phyloP scores from a whole-genome alignment of 805 yeast genomes.

The Metschnikowia kofuensis region DNA sequence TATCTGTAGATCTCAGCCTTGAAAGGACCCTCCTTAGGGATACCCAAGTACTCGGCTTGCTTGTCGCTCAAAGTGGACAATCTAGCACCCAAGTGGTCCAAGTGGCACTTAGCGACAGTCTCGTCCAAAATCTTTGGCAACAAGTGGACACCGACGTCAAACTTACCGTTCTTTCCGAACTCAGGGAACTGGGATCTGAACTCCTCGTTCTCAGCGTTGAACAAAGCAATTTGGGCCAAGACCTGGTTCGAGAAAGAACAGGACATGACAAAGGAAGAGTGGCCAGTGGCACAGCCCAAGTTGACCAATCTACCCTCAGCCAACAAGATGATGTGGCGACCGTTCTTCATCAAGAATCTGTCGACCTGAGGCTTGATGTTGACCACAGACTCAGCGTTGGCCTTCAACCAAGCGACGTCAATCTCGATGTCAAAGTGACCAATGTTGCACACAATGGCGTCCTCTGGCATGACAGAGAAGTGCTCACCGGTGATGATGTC shows the following conservation, averaged over 20 bases:
- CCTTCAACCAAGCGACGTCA: slow-evolving; percentile 98
- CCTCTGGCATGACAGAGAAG: slow-evolving; percentile 94
- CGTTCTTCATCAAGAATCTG: slow-evolving; percentile 85
- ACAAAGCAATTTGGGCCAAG: slow-evolving; percentile 82
- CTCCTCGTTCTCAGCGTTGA: slow-evolving; percentile 76
- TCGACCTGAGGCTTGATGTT: slow-evolving; percentile 99
- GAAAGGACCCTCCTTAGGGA: slow-evolving; percentile 93
- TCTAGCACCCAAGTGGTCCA: slow-evolving; percentile 89
- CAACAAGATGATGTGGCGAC: slow-evolving; percentile 91
- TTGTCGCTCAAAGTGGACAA: slow-evolving; percentile 70
- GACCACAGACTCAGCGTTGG: slow-evolving; percentile 86
- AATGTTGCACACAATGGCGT: slow-evolving; percentile 98
- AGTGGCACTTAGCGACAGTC: slow-evolving; percentile 96
- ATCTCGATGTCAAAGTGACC: slow-evolving; percentile 99
- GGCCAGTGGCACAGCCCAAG: slow-evolving; percentile 99
- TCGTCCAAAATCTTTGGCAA: slow-evolving; percentile 98
- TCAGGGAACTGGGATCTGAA: slow-evolving; percentile 83
- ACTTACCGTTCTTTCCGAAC: slow-evolving; percentile 90
- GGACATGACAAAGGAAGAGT: slow-evolving; percentile 98
- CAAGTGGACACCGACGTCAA: slow-evolving; percentile 88
- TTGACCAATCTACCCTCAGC: slow-evolving; percentile 99
- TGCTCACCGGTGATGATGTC: slow-evolving; percentile 91
- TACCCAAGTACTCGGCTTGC: slow-evolving; percentile 93
- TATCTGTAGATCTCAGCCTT: slow-evolving; percentile 98
- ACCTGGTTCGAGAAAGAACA: slow-evolving; percentile 99